Evolutionary conservation across 306 rosid genomes (phyloP), one percentile per base, ranked within the genome.

Genomic region (Malus asiatica): DNA sequence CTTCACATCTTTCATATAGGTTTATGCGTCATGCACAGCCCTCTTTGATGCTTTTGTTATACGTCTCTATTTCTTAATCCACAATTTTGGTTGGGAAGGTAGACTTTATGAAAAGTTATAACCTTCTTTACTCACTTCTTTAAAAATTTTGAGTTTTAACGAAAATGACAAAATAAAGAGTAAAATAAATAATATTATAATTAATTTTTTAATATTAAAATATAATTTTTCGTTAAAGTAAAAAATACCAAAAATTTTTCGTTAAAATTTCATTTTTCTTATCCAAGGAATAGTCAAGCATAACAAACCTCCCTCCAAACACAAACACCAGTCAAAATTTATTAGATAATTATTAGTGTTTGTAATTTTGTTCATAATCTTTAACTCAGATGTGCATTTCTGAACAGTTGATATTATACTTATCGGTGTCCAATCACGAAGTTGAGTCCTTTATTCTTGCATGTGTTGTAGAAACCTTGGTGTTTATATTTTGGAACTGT

Each of bases 1-100:
- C 77, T 74, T 74, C 69, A 27, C 20, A 20, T 62, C 70, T 74
- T 62, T 74, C 45, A 1, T 62, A 74, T 62, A 61, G 60, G n/a
- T 74, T 42, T 25, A n/a, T 51, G 70, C 20, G 15, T 45, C 68
- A 73, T 27, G 25, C 68, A 58, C 77, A 27, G 70, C 42, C 2
- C 5, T 38, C 27, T 51, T 70, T 70, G 62, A 51, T 70, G 74
- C 74, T 70, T 51, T 70, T 51, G 7, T 27, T 7, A 25, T 33
- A 20, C 55, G 18, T 51, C 8, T 18, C 30, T 16, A 68, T 32
- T 11, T 33, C n/a, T 71, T 22, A 6, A 32, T 20, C 40, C 48
- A 16, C n/a, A 11, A 19, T 45, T 68, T 22, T 68, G 8, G 20
- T 16, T 15, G 55, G 55, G 8, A 5, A 51, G 19, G 9, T 16